phyloP scores from a whole-genome alignment of 1,284 basidiomycete genomes.

The Austropuccinia psidii region DNA sequence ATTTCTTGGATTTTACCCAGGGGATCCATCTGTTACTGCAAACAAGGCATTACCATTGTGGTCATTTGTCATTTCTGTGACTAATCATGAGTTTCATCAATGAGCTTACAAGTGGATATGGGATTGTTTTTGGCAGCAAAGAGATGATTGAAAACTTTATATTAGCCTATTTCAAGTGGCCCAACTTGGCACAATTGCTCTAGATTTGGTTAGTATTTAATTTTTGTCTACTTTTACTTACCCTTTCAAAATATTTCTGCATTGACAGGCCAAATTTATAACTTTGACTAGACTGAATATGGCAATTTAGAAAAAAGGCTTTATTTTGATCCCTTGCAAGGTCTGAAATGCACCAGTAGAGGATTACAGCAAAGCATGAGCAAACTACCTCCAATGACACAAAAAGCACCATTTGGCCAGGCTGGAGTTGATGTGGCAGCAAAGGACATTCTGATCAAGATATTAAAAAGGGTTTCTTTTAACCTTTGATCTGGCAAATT shows the following conservation, averaged over 20 bases:
- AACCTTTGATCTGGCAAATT: slow-evolving; percentile 58
- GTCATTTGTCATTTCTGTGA: slow-evolving; percentile 72
- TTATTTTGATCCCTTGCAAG: slow-evolving; percentile 86
- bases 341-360: slow-evolving; percentile 77
- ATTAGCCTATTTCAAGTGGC: slow-evolving; percentile 69
- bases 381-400: slow-evolving; percentile 50
- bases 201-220: too few species aligned
- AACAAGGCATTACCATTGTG: slow-evolving; percentile 68
- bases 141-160: slow-evolving; percentile 75
- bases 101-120: slow-evolving; percentile 81
- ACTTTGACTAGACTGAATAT: slow-evolving; percentile 55
- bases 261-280: too few species aligned
- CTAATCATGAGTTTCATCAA: slow-evolving; percentile 77
- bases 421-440: slow-evolving; percentile 69
- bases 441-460: slow-evolving; percentile 61
- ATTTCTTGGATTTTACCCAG: slow-evolving; percentile 63
- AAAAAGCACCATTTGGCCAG: slow-evolving; percentile 59
- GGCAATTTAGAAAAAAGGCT: slow-evolving; percentile 71
- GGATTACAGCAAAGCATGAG: slow-evolving; percentile 54
- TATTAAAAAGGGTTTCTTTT: slow-evolving; percentile 81
- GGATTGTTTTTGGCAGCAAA: slow-evolving; percentile 77
- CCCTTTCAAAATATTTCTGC: too few species aligned
- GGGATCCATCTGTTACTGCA: slow-evolving; percentile 56
- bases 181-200: slow-evolving; percentile 3
- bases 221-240: too few species aligned